Evolutionary conservation across 768 basidiomycete species (phyloP), one percentile per base, ranked within the genome.

Genomic region (Paxillus rubicundulus): DNA sequence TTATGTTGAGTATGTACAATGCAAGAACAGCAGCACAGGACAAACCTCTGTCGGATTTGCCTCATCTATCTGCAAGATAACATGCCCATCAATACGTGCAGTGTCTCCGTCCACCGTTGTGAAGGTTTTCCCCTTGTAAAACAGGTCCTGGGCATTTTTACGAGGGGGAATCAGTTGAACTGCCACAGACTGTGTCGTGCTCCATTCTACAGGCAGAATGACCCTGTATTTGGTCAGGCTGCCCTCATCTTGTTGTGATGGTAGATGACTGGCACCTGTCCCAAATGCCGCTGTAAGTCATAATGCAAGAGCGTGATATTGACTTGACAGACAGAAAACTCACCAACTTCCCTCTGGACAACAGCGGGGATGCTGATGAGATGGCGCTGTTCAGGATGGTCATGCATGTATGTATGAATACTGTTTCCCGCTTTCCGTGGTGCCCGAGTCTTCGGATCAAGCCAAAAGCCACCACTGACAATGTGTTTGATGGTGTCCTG

Each of bases 401-500:
- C 6, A 16, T 39, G 0, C 16, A 54, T 49, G 34, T 49, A 54
- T 20, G 17, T 32, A 20, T 28, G 30, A 36, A 43, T 33, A 20
- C 28, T 47, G 33, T 18, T 18, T 28, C 47, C 47, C 16, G 38
- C 47, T 10, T 43, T 30, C 24, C 32, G 27, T 45, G 30, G 30
- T n/a, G n/a, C n/a, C n/a, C n/a, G n/a, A n/a, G n/a, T n/a, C n/a
- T n/a, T n/a, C n/a, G n/a, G n/a, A n/a, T 57, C 27, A 27, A 17
- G 45, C 56, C 56, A 57, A 9, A 34, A 57, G 2, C 56, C 53
- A 4, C 56, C 53, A 21, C 47, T 57, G 0, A 27, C 18, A 10
- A 57, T 47, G 20, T 57, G 56, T 28, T 50, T 57, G 52, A 52
- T n/a, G 2, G 20, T 12, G n/a, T 56, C 51, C 12, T 52, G 44